Percentiles rank a stretch among this genome's conserved stretches.
phyloP scores from a whole-genome alignment of 305 asterid species.

The Fraxinus ornus region DNA sequence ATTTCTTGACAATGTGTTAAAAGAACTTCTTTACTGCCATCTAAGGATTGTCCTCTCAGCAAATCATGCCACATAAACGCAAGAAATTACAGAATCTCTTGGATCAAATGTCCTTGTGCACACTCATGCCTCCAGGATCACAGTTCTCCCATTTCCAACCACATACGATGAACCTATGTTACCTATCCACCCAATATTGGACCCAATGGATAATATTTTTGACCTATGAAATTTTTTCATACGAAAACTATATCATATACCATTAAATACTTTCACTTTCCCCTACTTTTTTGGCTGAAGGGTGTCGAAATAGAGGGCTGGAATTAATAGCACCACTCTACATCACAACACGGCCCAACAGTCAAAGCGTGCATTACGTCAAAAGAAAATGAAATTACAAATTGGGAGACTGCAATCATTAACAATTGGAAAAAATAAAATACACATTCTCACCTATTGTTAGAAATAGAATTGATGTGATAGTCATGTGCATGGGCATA shows the following conservation, averaged over 20 bases:
- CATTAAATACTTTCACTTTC: neutral
- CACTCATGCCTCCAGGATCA: neutral
- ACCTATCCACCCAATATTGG: slow-evolving; percentile 14
- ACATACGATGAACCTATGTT: neutral
- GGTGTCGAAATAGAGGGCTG: slow-evolving; percentile 9
- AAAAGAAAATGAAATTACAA: neutral
- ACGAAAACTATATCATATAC: neutral
- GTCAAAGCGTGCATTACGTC: neutral
- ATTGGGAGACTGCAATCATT: neutral
- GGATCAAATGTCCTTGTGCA: neutral
- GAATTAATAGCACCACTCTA: neutral
- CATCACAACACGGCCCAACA: neutral
- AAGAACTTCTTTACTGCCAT: slow-evolving; percentile 14
- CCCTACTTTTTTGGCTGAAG: slow-evolving; percentile 1
- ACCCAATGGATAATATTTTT: slow-evolving; percentile 12
- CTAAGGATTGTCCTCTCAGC: slow-evolving; percentile 3
- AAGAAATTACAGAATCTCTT: neutral
- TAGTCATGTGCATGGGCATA: slow-evolving; percentile 99
- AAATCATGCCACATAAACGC: neutral
- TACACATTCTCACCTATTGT: slow-evolving; percentile 70
- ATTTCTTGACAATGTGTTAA: slow-evolving; percentile 15
- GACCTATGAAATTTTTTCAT: neutral
- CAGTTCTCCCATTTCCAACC: slow-evolving; percentile 2
- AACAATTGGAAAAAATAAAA: slow-evolving; percentile 13
- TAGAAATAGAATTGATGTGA: slow-evolving; percentile 95